A percentile compares a stretch with the other conserved stretches of the same genome.
Conservation (phyloP, 345 rosid genomes). For the Ricinus communis region DNA sequence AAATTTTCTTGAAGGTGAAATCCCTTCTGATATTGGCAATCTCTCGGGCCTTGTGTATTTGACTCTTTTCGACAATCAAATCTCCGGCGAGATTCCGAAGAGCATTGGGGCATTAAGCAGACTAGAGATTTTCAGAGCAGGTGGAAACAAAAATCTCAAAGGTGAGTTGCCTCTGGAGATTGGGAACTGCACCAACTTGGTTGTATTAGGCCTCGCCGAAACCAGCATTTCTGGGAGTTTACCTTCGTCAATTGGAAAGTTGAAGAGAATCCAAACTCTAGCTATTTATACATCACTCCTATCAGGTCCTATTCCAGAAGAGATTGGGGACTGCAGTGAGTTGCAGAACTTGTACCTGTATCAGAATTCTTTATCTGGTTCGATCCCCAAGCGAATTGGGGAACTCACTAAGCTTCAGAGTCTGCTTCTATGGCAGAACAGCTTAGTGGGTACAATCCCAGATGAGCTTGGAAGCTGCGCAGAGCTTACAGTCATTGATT, state of each 20-base stretch:
- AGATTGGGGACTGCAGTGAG: conserved; percentile 80
- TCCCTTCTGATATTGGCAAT: conserved; percentile 69
- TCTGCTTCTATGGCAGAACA: conserved; percentile 87
- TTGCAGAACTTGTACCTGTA: conserved; percentile 78
- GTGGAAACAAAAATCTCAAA: conserved; percentile 83
- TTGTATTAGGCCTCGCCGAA: conserved; percentile 84
- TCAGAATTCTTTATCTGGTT: conserved; percentile 85
- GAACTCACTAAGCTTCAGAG: conserved; percentile 74
- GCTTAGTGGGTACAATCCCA: conserved; percentile 77
- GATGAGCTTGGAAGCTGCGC: conserved; percentile 63
- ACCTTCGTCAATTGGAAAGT: conserved; percentile 70
- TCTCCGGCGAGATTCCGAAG: conserved; percentile 66
- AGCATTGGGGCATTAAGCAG: conserved; percentile 60
- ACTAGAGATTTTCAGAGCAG: conserved; percentile 66
- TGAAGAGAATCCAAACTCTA: conserved; percentile 68
- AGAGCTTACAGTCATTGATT: conserved; percentile 67
- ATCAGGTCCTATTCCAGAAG: conserved; percentile 78
- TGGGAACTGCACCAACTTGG: conserved; percentile 76
- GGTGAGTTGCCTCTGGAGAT: conserved; percentile 92
- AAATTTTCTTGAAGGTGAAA: conserved; percentile 73
- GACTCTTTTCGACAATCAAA: conserved; percentile 76
- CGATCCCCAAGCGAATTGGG: conserved; percentile 63
- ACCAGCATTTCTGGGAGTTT: conserved; percentile 86
- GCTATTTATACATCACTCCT: conserved; percentile 74
- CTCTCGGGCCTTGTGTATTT: conserved; percentile 53